Base-by-base conservation (phyloP, 106 monocot genomes). In the Dioscorea alata region DNA sequence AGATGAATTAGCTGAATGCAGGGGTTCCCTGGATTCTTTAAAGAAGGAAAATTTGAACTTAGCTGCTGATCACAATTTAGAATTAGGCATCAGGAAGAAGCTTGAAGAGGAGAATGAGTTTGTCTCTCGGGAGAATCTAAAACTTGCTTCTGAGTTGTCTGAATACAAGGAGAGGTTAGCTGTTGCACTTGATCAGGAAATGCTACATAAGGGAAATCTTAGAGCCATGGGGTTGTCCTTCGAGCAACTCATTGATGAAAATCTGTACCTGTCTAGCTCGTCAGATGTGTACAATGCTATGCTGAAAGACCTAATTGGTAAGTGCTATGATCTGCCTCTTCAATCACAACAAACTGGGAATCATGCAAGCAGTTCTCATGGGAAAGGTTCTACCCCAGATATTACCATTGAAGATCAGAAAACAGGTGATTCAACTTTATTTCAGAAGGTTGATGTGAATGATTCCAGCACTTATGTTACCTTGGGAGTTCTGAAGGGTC, bases 31-130 rank as follows among this genome's bases (percentile, higher is more conserved):
- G 69, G 85, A 76, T 69, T 67, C 64, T 58, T 71, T 87, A 50
- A 80, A 92, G 57, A 80, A 65, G 42, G 87, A 99, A 73, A 90
- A 85, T 67, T 59, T 66, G 51, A 71, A 75, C 51, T 76, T 85
- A 33, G 65, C 60, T 49, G 35, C 59, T 51, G 73, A 20, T 57
- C 57, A 81, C 9, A 14, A 61, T 60, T 82, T 71, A 28, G 72
- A 65, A 72, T 50, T 57, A 65, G 75, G 76, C 48, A 66, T 69
- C 49, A 73, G 60, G 18, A 76, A 65, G 50, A 74, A 71, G 48
- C 42, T 81, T 13, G 68, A 72, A 42, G 66, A 71, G 24, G 85
- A 83, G 73, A 87, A 74, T 51, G 86, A 81, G 28, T 52, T 70
- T 33, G 65, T 87, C 33, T 65, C 61, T 60, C 59, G 61, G 66